These are phyloP conservation scores for Tephrocybe sp. DNA, from an alignment of 768 basidiomycete genomes.

Conservation along the genomic window DNA sequence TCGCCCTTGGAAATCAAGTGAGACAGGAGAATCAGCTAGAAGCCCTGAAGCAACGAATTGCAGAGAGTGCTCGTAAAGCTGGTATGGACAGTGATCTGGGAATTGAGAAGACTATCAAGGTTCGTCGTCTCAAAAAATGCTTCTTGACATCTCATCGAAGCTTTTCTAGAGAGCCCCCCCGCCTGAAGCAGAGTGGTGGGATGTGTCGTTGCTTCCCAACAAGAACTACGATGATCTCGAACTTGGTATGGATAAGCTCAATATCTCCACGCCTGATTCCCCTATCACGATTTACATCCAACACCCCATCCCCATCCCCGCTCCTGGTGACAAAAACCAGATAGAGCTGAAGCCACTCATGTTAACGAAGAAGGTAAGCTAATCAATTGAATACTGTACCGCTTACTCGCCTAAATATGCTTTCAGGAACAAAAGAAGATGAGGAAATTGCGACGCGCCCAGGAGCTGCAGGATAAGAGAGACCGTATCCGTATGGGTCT, in stretches of 20 bases:
- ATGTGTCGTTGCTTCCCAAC: conserved; percentile 76
- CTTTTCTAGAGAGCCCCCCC: conserved; percentile 69
- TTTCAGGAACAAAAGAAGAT: conserved; percentile 95
- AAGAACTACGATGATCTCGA: conserved; percentile 77
- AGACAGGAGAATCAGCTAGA: conserved; percentile 80
- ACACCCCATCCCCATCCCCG: conserved; percentile 95
- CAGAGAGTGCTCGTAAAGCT: conserved; percentile 88
- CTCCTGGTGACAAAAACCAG: conserved; percentile 82
- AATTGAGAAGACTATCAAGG: conserved; percentile 86
- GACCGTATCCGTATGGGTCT: conserved; percentile 96
- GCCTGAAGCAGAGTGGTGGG: conserved; percentile 97
- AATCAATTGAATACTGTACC: background rate
- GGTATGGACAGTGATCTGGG: conserved; percentile 93
- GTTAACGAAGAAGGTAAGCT: conserved; percentile 81
- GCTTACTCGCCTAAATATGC: conserved; percentile 17
- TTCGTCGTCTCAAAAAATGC: too few species aligned
- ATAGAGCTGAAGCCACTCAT: conserved; percentile 80
- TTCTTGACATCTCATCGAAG: background rate
- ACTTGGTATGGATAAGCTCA: conserved; percentile 53
- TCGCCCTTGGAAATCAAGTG: conserved; percentile 67
- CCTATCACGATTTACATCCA: conserved; percentile 91
- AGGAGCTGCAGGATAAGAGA: conserved; percentile 89
- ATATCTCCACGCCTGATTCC: conserved; percentile 63
- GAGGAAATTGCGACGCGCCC: conserved; percentile 83
- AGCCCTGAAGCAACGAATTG: conserved; percentile 88